A percentile compares a stretch with the other conserved stretches of the same genome.
Evolutionary conservation across 2,329 filamentous ascomycete species (phyloP).

Genomic region (Fusarium tricinctum): DNA sequence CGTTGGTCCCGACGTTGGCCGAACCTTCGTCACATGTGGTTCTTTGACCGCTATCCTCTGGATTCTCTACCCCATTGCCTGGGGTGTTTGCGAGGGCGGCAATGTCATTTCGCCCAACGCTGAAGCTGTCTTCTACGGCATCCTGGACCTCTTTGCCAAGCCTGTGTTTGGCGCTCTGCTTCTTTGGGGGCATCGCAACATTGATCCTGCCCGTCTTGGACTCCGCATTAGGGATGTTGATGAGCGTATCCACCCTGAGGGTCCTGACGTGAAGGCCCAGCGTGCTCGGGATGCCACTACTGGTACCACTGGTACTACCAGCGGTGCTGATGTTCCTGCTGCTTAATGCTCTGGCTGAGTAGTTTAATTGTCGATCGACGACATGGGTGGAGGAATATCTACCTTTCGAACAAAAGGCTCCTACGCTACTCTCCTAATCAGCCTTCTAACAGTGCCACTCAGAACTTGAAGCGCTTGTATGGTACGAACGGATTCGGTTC

Average conservation of each 20-base stretch:
- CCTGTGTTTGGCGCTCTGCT: conserved; percentile 73
- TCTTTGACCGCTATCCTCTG: conserved; percentile 67
- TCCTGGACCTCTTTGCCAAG: conserved; percentile 76
- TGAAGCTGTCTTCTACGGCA: conserved; percentile 77
- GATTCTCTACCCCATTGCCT: conserved; percentile 70
- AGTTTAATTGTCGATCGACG: too few species aligned
- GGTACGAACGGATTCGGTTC: too few species aligned
- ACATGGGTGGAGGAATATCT: not conserved
- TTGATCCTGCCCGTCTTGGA: conserved; percentile 70
- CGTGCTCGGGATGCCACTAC: not conserved
- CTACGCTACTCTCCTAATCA: not conserved
- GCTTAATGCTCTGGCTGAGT: not conserved
- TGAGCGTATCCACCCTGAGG: conserved; percentile 17
- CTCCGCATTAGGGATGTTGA: conserved; percentile 56
- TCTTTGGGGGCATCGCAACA: conserved; percentile 73
- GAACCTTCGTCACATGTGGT: conserved; percentile 69
- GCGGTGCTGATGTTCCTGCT: not conserved
- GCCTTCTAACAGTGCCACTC: not conserved
- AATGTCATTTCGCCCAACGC: conserved; percentile 71
- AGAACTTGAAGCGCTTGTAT: not conserved
- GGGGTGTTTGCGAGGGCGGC: conserved; percentile 66
- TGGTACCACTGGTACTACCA: not conserved
- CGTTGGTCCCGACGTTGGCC: conserved; percentile 67
- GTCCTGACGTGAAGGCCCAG: conserved; percentile 8
- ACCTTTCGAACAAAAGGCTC: not conserved